A percentile compares a stretch with the other conserved stretches of the same genome.
phyloP scores from a whole-genome alignment of 1,284 basidiomycete species.

The Fomitopsis palustris region DNA sequence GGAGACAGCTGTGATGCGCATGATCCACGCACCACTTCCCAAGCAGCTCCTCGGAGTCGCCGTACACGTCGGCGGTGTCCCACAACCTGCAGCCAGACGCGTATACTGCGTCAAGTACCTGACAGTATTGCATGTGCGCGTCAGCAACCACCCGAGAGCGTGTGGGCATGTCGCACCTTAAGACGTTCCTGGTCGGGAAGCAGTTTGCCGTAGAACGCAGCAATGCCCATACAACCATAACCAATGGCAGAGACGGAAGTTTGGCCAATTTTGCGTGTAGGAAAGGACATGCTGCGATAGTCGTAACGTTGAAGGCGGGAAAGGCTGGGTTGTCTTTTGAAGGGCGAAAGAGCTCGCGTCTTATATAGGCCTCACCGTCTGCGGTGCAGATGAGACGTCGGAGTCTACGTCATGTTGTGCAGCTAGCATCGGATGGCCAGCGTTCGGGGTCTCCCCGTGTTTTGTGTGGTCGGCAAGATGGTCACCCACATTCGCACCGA shows the following conservation, averaged over 20 bases:
- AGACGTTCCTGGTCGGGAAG: slow-evolving; percentile 24
- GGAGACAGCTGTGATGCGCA: no score
- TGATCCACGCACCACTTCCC: slow-evolving; percentile 26
- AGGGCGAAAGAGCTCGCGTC: background rate
- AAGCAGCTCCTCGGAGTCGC: slow-evolving; percentile 24
- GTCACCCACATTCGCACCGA: background rate
- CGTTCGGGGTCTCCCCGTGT: no score
- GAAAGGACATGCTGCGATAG: slow-evolving; percentile 8
- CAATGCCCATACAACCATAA: slow-evolving; percentile 27
- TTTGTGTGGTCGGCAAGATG: background rate
- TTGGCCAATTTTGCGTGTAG: slow-evolving; percentile 16
- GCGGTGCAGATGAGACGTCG: background rate
- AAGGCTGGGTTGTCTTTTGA: background rate
- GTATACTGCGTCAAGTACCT: background rate
- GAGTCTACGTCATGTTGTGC: background rate
- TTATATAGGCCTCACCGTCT: background rate
- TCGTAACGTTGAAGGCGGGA: background rate
- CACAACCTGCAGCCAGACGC: background rate
- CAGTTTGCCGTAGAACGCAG: slow-evolving; percentile 18
- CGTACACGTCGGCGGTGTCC: background rate
- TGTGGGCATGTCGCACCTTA: background rate
- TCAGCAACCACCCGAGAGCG: background rate
- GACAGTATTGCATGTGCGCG: background rate
- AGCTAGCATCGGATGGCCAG: no score
- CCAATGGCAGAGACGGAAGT: slow-evolving; percentile 23